phyloP scores from a whole-genome alignment of 768 basidiomycete species.

The Xerocomellus chrysenteron region DNA sequence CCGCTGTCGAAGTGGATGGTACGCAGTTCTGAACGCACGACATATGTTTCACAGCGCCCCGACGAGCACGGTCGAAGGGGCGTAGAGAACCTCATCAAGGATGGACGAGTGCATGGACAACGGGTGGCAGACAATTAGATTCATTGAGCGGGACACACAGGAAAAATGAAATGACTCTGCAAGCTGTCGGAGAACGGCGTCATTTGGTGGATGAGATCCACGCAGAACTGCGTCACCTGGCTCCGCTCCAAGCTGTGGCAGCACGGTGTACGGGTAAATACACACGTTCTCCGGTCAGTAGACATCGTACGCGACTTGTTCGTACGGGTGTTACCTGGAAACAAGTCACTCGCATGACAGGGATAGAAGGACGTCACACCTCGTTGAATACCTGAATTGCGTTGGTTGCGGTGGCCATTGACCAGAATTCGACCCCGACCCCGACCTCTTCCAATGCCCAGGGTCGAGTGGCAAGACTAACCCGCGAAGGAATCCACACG shows the following conservation, averaged over 20 bases:
- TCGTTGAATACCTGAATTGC: constrained; percentile 47
- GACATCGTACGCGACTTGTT: constrained; percentile 58
- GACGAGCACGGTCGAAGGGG: constrained; percentile 20
- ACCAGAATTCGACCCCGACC: constrained; percentile 41
- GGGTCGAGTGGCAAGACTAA: too few species aligned
- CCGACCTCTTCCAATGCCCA: too few species aligned
- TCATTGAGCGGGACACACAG: constrained; percentile 23
- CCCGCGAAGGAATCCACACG: not conserved
- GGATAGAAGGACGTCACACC: constrained; percentile 32
- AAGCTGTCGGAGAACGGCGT: constrained; percentile 24
- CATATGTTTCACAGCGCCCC: constrained; percentile 7
- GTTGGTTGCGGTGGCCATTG: constrained; percentile 32
- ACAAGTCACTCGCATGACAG: not conserved
- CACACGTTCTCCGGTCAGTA: constrained; percentile 47
- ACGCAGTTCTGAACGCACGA: constrained; percentile 3
- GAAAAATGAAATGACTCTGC: constrained; percentile 29
- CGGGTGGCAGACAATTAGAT: constrained; percentile 31
- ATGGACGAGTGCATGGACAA: constrained; percentile 22
- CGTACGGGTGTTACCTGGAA: constrained; percentile 52
- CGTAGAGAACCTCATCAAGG: constrained; percentile 12
- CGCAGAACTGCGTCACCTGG: constrained; percentile 12
- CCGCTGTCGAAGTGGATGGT: constrained; percentile 1
- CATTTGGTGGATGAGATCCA: constrained; percentile 25
- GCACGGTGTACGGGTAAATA: not conserved
- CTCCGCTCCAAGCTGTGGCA: constrained; percentile 10